Percentiles rank a stretch among this genome's conserved stretches.
Conservation (phyloP, 208 protist species). For the Trypanosoma conorhini region DNA sequence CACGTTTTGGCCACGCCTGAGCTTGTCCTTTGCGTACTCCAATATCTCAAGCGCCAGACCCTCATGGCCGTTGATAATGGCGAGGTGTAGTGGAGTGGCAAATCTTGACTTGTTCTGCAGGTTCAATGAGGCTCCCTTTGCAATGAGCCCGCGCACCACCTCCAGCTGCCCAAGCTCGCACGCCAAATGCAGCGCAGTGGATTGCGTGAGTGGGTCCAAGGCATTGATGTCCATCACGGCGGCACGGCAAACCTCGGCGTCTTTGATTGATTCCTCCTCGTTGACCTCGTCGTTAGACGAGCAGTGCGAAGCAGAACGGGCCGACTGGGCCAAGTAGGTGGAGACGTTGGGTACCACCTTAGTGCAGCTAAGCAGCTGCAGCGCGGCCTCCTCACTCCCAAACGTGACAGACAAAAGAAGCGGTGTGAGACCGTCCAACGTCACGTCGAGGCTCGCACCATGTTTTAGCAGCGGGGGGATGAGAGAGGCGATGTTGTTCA, state of each 20-base stretch:
- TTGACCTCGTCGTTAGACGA: neutral
- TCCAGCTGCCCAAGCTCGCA: slow-evolving; percentile 63
- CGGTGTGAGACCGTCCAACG: slow-evolving; percentile 62
- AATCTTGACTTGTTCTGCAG: slow-evolving; percentile 50
- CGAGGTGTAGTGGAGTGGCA: slow-evolving; percentile 66
- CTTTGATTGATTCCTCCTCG: neutral
- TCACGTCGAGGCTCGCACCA: slow-evolving; percentile 57
- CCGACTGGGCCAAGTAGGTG: neutral
- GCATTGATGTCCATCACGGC: slow-evolving; percentile 57
- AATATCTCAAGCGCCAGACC: slow-evolving; percentile 62
- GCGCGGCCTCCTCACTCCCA: slow-evolving; percentile 55
- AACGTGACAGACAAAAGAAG: slow-evolving; percentile 74
- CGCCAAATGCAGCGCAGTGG: slow-evolving; percentile 79
- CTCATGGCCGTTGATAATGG: slow-evolving; percentile 56
- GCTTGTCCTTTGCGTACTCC: slow-evolving; percentile 74
- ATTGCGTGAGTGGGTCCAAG: slow-evolving; percentile 62
- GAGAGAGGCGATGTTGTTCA: slow-evolving; percentile 69
- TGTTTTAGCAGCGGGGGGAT: slow-evolving; percentile 53
- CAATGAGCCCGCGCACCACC: slow-evolving; percentile 54
- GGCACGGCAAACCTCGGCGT: neutral
- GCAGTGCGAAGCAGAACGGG: neutral
- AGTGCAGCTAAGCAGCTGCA: slow-evolving; percentile 49
- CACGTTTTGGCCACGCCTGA: slow-evolving; percentile 55
- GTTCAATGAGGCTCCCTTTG: slow-evolving; percentile 62
- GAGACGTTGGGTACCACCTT: slow-evolving; percentile 2